Base-by-base conservation (phyloP, 805 yeast genomes). In the Nakazawaea ambrosiae region DNA sequence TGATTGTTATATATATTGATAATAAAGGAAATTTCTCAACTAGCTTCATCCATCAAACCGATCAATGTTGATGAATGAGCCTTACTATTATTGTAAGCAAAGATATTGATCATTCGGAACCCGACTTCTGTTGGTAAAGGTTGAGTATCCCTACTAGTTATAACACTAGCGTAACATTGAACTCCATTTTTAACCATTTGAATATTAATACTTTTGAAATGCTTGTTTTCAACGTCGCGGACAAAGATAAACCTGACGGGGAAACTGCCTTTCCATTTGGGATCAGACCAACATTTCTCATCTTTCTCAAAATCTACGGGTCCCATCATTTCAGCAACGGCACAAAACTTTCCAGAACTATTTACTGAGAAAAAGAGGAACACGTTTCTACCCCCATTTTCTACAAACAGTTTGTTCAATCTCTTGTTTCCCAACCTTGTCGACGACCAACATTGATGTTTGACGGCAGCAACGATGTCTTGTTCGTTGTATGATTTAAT, bases 121-220 rank as follows among this genome's bases (percentile, higher is more conserved):
- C 77, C 81, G 20, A 70, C 55, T 3, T 61, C 64, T 34, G 57
- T 58, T 1, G 81, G 77, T 16, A 76, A 46, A 40, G 73, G 78
- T 50, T 76, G 81, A 0, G 81, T 73, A 47, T 78, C 83, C 46
- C 82, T 66, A 15, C 81, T 75, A 45, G 69, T 66, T 1, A 80
- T 70, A 1, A 78, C 75, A 1, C 78, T 71, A 48, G 65, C 63
- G 40, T 12, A 6, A 18, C 31, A 25, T 24, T 20, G 12, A 10
- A 33, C 33, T 15, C 61, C 63, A 47, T 58, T 57, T 20, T 68
- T 76, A 46, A 74, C 72, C 20, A 58, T 47, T 3, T 68, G 63
- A 5, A 71, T 60, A 36, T 57, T 53, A 36, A 76, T 57, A 41
- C 65, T 68, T 40, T 66, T 68, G 37, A 78, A 63, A 36, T 49